Conservation (phyloP, 306 rosid species). For the Cicer bijugum region DNA sequence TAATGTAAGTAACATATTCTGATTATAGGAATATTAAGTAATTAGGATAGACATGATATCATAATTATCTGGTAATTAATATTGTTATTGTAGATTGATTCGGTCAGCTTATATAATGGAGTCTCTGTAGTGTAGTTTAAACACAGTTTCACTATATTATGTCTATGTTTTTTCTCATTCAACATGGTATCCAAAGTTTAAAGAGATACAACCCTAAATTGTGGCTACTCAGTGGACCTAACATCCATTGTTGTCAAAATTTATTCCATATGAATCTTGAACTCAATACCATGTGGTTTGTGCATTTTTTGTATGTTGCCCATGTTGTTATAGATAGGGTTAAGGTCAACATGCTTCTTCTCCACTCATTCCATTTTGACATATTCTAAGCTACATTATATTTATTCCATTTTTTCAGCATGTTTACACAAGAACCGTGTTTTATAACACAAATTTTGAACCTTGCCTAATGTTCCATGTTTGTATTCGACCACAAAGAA, state of each 20-base stretch:
- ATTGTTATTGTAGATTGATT: background rate
- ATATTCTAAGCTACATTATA: background rate
- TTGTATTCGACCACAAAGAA: background rate
- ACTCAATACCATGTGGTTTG: background rate
- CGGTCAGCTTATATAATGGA: background rate
- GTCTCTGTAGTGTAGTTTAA: no score
- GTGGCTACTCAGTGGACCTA: no score
- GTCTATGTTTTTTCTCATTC: no score
- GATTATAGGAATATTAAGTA: background rate
- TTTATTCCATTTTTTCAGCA: background rate
- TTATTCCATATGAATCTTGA: background rate
- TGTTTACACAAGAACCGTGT: conserved; percentile 27
- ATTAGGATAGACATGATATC: background rate
- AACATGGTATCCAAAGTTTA: no score
- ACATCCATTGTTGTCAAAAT: no score
- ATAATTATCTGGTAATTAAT: background rate
- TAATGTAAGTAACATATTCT: background rate
- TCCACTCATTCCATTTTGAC: background rate
- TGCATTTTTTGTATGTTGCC: background rate
- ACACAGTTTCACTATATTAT: no score
- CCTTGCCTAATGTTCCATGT: background rate
- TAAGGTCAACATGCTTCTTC: conserved; percentile 5
- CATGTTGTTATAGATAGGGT: conserved; percentile 6
- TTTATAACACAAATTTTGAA: background rate
- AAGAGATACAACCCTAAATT: no score